Conservation (phyloP, 306 rosid genomes). For the Lithocarpus polystachyus region DNA sequence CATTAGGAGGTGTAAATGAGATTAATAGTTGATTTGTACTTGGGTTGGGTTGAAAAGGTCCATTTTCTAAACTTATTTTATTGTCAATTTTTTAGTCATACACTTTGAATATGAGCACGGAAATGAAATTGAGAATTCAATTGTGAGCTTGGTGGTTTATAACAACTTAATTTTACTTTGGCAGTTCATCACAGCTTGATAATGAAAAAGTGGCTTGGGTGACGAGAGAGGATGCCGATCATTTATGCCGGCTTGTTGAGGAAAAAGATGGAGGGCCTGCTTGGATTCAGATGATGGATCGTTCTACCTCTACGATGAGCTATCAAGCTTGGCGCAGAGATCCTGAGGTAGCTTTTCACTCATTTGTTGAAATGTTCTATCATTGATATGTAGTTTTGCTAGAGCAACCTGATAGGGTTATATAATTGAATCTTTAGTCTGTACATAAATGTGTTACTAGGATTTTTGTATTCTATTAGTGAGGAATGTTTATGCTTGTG, state of each 20-base stretch:
- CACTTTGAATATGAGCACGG: neutral
- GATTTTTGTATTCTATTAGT: neutral
- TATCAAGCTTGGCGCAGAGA: conserved; percentile 76
- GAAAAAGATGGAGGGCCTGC: conserved; percentile 80
- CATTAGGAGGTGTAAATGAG: no score
- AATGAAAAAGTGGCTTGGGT: conserved; percentile 33
- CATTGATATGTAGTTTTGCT: neutral
- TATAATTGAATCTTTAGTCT: conserved; percentile 1
- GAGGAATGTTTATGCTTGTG: neutral
- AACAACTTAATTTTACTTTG: neutral
- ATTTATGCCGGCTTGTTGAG: conserved; percentile 42
- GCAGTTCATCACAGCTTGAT: conserved; percentile 41
- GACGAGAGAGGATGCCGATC: conserved; percentile 44
- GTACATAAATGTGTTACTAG: neutral
- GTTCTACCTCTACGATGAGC: conserved; percentile 65
- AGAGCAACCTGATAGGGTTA: neutral
- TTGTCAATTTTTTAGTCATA: neutral
- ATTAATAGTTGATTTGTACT: no score
- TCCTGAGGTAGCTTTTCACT: conserved; percentile 36
- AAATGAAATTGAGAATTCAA: neutral
- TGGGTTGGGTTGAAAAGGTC: no score
- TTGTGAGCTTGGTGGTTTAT: conserved; percentile 4
- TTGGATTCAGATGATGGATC: conserved; percentile 97
- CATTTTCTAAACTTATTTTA: neutral
- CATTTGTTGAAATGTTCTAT: neutral